Evolutionary conservation across 495 filamentous ascomycete species (phyloP), one percentile per base, ranked within the genome.

Genomic region (Viridothelium virens): DNA sequence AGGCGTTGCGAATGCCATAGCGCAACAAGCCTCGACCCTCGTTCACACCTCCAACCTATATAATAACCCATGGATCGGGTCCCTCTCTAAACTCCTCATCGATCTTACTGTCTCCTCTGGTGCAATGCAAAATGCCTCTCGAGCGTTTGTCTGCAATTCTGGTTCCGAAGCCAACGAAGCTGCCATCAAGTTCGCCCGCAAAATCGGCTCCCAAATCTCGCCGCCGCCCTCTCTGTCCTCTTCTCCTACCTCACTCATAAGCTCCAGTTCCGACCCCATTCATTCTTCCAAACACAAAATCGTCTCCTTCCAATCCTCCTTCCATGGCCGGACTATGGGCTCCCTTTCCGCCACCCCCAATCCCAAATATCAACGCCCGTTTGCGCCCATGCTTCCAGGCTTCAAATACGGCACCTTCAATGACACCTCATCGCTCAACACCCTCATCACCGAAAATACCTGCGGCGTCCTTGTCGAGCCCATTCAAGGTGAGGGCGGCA

Each of bases 311-410:
- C 74, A 89, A 67, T 86, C 88, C 72, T 90, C 89, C 25, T 98
- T 98, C 85, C 94, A 98, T 77, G 94, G 94, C 68, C 88, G 94
- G 63, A 96, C 95, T 31, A 95, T 97, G 91, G 94, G 94, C 31
- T 82, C 86, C 31, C 77, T 98, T 36, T 92, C 89, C 33, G 94
- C 95, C 0, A 98, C 94, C 4, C 95, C 92, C n/a, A 98, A 98
- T 78, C 91, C 91, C 11, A 98, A 98, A 74, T 98, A 98, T 77
- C 94, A 98, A 75, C 85, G 87, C 18, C 95, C 94, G 2, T 98
- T 97, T 73, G 79, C 90, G 14, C 94, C 94, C 31, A 96, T 98
- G 91, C 77, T 98, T 2, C 94, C 95, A 0, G 94, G 94, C 2
- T 98, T 96, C 78, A 84, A 79, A 68, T 91, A 96, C 72, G 91